Evolutionary conservation across 2,329 filamentous ascomycete genomes (phyloP), one percentile per base, ranked within the genome.

Genomic region (Exophiala phaeomuriformis): DNA sequence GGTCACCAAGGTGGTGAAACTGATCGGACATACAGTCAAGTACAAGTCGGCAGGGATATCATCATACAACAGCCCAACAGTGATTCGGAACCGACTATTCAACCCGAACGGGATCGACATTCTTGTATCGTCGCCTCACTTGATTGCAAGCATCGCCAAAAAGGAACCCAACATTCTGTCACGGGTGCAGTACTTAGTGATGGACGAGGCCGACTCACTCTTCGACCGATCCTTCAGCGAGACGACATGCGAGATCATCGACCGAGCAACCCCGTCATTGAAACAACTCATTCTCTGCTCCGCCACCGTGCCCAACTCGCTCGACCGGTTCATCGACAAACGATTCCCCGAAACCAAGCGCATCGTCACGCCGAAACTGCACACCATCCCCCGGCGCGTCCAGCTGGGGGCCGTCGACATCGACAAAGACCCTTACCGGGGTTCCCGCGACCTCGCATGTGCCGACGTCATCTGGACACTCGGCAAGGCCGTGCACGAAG

Each of bases 161-260:
- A 85, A 83, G 19, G 90, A 96, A 61, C 93, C 93, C 7, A 91
- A 95, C 64, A 84, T 98, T 57, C 81, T 98, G 35, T 90, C 88
- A n/a, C 85, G 89, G 8, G 90, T 97, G 54, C 84, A 82, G 1
- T 88, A 97, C 67, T 78, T 98, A 7, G 80, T 98, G 55, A 78
- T 95, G 46, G 94, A 98, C 67, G 94, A 98, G 74, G 94, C 94
- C 1, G 93, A 98, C 71, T 96, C 90, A 3, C 81, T 98, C 6
- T 81, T 98, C 62, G 94, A 98, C 71, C 86, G 90, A 53, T 94
- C 89, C 55, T 98, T 98, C 73, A 80, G 86, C 3, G 84, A 88
- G 1, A 83, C 85, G 28, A 97, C 93, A 0, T 86, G 82, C 7
- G 79, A 81, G 51, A 88, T 98, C 61, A 79, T 98, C 59, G 88